phyloP scores from a whole-genome alignment of 2,329 filamentous ascomycete genomes.

The Sclerotinia borealis region DNA sequence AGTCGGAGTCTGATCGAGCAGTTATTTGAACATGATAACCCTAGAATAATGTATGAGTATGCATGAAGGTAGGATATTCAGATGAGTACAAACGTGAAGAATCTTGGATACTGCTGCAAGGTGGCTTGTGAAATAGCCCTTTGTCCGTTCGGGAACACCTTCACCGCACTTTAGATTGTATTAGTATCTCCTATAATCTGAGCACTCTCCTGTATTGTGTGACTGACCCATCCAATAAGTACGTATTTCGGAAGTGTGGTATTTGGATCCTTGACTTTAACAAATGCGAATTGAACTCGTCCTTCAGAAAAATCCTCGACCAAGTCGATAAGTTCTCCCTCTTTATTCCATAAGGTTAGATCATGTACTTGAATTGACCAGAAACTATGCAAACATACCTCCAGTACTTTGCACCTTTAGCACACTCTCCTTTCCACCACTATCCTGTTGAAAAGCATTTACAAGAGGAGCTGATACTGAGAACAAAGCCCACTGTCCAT shows the following conservation, averaged over 20 bases:
- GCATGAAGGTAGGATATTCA: background rate
- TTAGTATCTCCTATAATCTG: slow-evolving; percentile 19
- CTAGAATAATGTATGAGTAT: slow-evolving; percentile 32
- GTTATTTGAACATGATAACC: slow-evolving; percentile 98
- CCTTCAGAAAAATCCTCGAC: slow-evolving; percentile 97
- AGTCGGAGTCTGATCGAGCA: slow-evolving; percentile 81
- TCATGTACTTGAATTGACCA: background rate
- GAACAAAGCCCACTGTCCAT: slow-evolving; percentile 90
- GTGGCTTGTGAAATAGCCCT: slow-evolving; percentile 97
- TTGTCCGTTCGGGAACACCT: slow-evolving; percentile 95
- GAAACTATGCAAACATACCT: slow-evolving; percentile 44
- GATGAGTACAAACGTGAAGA: slow-evolving; percentile 56
- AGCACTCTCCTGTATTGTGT: background rate
- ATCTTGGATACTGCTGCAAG: slow-evolving; percentile 83
- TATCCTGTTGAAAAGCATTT: slow-evolving; percentile 83
- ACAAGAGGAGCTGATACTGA: slow-evolving; percentile 86
- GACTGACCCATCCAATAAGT: slow-evolving; percentile 74
- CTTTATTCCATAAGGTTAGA: slow-evolving; percentile 39
- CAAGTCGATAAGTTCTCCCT: slow-evolving; percentile 84
- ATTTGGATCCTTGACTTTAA: slow-evolving; percentile 95
- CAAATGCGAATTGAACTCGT: slow-evolving; percentile 91
- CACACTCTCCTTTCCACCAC: slow-evolving; percentile 81
- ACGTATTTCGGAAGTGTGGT: slow-evolving; percentile 83
- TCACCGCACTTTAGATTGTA: slow-evolving; percentile 66
- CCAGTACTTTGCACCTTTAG: slow-evolving; percentile 91